Percentiles rank a stretch among this genome's conserved stretches.
Evolutionary conservation across 495 filamentous ascomycete genomes (phyloP).

Genomic region (Lichenothelia convexa): DNA sequence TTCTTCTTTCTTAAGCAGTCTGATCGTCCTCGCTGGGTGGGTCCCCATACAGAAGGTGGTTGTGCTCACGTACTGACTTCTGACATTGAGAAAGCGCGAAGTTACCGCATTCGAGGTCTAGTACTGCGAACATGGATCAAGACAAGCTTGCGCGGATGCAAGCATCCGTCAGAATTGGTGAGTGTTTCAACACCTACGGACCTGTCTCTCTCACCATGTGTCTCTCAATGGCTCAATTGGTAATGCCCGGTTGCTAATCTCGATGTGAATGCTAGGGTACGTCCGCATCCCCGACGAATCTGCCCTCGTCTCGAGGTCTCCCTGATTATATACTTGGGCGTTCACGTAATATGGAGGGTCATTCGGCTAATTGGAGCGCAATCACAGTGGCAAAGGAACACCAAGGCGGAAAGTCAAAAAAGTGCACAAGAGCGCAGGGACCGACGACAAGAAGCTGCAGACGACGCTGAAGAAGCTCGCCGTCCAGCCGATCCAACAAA

Average conservation of each 20-base stretch:
- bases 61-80: too few relatives aligned
- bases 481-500: conserved; percentile 67
- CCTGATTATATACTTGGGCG: background rate
- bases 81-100: too few relatives aligned
- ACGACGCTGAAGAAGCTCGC: conserved; percentile 36
- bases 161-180: conserved; percentile 59
- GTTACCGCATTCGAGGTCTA: too few relatives aligned
- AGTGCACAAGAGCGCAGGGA: conserved; percentile 72
- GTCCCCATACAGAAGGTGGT: too few relatives aligned
- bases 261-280: background rate
- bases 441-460: conserved; percentile 99
- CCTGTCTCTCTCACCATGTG: background rate
- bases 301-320: background rate
- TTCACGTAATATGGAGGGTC: background rate
- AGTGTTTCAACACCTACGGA: conserved; percentile 17
- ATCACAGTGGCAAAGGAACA: conserved; percentile 82
- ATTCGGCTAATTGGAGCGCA: background rate
- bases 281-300: background rate
- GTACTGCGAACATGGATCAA: conserved; percentile 40
- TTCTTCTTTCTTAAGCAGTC: too few relatives aligned
- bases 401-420: conserved; percentile 97
- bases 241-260: background rate
- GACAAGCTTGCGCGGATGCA: conserved; percentile 66
- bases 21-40: too few relatives aligned
- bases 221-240: background rate